phyloP scores from a whole-genome alignment of 75 land plant species.

The Sequoia sempervirens region DNA sequence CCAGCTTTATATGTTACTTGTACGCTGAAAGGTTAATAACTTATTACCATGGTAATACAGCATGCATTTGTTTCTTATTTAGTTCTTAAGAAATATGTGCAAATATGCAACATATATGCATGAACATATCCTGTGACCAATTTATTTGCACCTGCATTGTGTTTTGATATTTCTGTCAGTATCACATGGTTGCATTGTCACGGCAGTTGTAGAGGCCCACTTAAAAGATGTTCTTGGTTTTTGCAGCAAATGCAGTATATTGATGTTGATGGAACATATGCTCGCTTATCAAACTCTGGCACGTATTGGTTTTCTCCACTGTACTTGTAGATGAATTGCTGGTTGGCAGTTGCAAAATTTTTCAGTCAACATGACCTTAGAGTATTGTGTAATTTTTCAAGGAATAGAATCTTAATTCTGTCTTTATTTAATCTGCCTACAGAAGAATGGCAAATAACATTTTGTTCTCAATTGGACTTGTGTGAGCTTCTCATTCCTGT shows the following conservation, averaged over 20 bases:
- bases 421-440: background rate
- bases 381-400: background rate
- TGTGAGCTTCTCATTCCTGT: background rate
- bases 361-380: background rate
- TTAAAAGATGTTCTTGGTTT: background rate
- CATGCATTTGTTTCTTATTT: background rate
- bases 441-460: background rate
- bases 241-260: background rate
- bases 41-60: background rate
- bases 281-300: background rate
- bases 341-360: background rate
- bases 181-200: background rate
- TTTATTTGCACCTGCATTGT: background rate
- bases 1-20: background rate
- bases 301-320: background rate
- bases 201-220: background rate
- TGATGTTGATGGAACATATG: background rate
- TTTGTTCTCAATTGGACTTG: background rate
- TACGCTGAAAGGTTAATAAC: background rate
- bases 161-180: background rate
- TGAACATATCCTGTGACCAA: background rate
- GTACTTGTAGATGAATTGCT: background rate
- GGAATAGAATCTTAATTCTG: background rate
- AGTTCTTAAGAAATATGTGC: background rate
- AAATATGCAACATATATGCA: background rate